These are phyloP conservation scores for Cryptosporidium meleagridis DNA, from an alignment of 169 alveolate genomes.

Conservation along the genomic window DNA sequence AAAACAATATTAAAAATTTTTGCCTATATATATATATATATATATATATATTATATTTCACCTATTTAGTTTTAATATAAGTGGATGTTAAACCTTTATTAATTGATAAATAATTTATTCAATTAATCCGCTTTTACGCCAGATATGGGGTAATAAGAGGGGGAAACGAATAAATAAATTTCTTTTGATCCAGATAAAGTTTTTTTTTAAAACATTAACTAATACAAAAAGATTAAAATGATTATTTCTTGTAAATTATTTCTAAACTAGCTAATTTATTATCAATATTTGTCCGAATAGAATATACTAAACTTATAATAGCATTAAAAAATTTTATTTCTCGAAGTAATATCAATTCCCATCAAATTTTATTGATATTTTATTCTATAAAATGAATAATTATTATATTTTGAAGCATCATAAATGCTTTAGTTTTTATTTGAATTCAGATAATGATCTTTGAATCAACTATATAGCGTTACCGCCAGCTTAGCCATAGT, in stretches of 20 bases:
- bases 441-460: neutral
- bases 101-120: neutral
- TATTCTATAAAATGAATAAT: no score
- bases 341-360: no score
- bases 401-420: no score
- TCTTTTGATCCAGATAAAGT: neutral
- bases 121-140: conserved; percentile 33
- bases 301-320: neutral
- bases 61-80: neutral
- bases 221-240: neutral
- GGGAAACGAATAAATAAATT: conserved; percentile 7
- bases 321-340: no score
- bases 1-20: neutral
- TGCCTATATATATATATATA: neutral
- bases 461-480: neutral
- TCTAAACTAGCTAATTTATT: no score
- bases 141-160: conserved; percentile 59
- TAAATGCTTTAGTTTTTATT: no score
- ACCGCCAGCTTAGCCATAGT: conserved; percentile 1
- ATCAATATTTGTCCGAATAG: neutral
- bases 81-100: neutral
- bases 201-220: neutral
- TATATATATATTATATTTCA: neutral
- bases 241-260: neutral
- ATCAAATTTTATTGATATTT: no score